A percentile compares a stretch with the other conserved stretches of the same genome.
These are phyloP conservation scores for Tylopilus intermedius DNA, from an alignment of 768 basidiomycete genomes.

Conservation along the genomic window DNA sequence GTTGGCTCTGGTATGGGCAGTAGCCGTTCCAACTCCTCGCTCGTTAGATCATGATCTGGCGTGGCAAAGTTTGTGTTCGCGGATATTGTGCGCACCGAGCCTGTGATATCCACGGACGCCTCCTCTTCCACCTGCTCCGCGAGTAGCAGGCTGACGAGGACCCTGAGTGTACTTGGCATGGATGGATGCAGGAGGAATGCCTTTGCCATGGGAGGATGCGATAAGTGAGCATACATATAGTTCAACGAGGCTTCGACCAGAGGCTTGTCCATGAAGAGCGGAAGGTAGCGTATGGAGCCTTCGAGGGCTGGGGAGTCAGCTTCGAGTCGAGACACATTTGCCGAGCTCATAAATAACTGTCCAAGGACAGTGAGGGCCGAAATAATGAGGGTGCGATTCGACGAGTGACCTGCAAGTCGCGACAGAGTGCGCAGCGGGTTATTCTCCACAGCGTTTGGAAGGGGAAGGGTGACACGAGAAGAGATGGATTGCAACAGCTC, in stretches of 20 bases:
- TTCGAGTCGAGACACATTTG: constrained; percentile 51
- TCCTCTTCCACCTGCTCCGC: constrained; percentile 70
- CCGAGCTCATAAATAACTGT: constrained; percentile 54
- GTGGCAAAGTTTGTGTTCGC: constrained; percentile 43
- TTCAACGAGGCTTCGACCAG: constrained; percentile 70
- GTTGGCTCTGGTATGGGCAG: constrained; percentile 64
- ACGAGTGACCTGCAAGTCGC: constrained; percentile 49
- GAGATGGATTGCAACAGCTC: constrained; percentile 69
- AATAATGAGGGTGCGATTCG: constrained; percentile 74
- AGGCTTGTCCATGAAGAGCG: constrained; percentile 63
- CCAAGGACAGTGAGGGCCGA: constrained; percentile 57
- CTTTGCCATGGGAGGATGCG: constrained; percentile 69
- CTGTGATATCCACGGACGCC: constrained; percentile 59
- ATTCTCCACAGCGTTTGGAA: constrained; percentile 32
- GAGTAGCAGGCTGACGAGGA: constrained; percentile 64
- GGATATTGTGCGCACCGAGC: constrained; percentile 53
- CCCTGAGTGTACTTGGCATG: constrained; percentile 63
- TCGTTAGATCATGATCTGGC: constrained; percentile 61
- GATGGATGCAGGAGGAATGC: constrained; percentile 68
- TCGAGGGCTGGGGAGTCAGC: constrained; percentile 55
- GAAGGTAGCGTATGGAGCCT: constrained; percentile 66
- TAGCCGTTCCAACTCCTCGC: constrained; percentile 62
- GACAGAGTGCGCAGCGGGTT: constrained; percentile 58
- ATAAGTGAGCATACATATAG: constrained; percentile 71
- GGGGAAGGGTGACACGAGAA: constrained; percentile 36